Percentiles rank a stretch among this genome's conserved stretches.
These are phyloP conservation scores for Cyclotella atomus DNA, from an alignment of 108 stramenopile species.

Conservation along the genomic window DNA sequence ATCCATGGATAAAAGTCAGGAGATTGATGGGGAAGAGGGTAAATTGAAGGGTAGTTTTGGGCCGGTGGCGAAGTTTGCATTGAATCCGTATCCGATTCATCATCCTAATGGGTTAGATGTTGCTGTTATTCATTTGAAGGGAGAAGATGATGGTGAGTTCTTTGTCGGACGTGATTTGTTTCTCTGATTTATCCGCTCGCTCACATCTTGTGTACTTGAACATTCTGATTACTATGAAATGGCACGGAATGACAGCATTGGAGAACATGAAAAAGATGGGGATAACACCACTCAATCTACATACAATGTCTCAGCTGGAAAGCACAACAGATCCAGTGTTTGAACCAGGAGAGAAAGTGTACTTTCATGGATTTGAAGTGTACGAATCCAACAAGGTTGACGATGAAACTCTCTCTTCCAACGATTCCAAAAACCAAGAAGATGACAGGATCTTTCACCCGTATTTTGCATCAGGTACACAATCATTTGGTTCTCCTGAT, in stretches of 20 bases:
- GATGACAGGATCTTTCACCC: slow-evolving; percentile 73
- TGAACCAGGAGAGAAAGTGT: slow-evolving; percentile 70
- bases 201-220: not conserved
- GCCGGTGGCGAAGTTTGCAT: slow-evolving; percentile 71
- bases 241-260: slow-evolving; percentile 33
- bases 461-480: slow-evolving; percentile 60
- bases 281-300: slow-evolving; percentile 64
- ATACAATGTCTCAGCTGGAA: slow-evolving; percentile 30
- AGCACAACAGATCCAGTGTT: slow-evolving; percentile 62
- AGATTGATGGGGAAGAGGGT: slow-evolving; percentile 16
- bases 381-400: slow-evolving; percentile 55
- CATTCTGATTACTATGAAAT: not conserved
- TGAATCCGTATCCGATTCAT: slow-evolving; percentile 84
- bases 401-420: slow-evolving; percentile 9
- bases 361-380: slow-evolving; percentile 83
- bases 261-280: slow-evolving; percentile 65
- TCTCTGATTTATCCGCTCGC: too few species aligned
- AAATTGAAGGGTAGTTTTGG: slow-evolving; percentile 39
- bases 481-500: slow-evolving; percentile 71
- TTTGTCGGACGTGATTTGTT: too few species aligned
- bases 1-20: not conserved
- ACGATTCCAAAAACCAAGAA: slow-evolving; percentile 28
- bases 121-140: slow-evolving; percentile 78
- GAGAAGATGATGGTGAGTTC: slow-evolving; percentile 57
- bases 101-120: slow-evolving; percentile 79